Base-by-base conservation (phyloP, 2,329 filamentous ascomycete species). In the Rhexocercosporidium sp. region DNA sequence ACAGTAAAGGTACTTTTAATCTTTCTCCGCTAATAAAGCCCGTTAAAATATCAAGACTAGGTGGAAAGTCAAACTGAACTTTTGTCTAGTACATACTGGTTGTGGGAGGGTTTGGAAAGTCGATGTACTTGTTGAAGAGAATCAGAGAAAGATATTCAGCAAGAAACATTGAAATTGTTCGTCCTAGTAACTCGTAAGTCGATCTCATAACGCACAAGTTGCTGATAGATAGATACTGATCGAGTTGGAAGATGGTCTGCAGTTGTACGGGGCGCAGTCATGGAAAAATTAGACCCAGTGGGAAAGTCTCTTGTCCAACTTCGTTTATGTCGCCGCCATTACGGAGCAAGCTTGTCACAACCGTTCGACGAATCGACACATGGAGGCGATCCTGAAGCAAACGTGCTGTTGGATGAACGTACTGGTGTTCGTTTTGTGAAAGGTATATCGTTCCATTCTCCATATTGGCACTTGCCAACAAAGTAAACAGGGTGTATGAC, bases 51-150 rank as follows among this genome's bases (percentile, higher is more conserved):
- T 37, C 4, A 11, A 37, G 34, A 37, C 12, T 37, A 11, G 12
- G 34, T 37, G 34, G 2, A 37, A 7, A 37, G 8, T 37, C 12
- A 11, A 37, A 37, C 22, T n/a, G 14, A 44, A 25, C 29, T 12
- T 6, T 54, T 22, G 1, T 25, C 16, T n/a, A 63, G 61, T 51
- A 41, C 18, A 37, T 56, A 22, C 22, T 63, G 12, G 22, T 54
- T 12, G 61, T 31, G 14, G 61, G 61, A 22, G 61, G 61, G 5
- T 63, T 63, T 25, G 61, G 61, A n/a, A 39, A 51, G 25, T 51
- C 46, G 9, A 37, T 54, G 18, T 63, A 63, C 18, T 31, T 63
- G 12, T 46, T 41, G 14, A 12, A 25, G 16, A 63, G 37, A 29
- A 56, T 63, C 47, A 22, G 18, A 14, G 61, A 63, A 18, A 39